phyloP scores from a whole-genome alignment of 805 yeast species.

The Torulaspora quercuum region DNA sequence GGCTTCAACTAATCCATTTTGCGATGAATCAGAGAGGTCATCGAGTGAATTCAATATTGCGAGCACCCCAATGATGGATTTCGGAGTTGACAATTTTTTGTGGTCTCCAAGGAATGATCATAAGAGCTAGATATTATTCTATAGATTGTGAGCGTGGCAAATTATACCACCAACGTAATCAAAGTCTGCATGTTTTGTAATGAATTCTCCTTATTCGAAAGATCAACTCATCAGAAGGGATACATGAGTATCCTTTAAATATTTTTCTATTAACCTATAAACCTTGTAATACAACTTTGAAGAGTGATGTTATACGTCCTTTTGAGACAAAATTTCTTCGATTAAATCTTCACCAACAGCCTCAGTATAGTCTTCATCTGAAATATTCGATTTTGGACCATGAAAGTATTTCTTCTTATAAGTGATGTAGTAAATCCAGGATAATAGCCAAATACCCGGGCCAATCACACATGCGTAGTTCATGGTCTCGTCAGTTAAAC shows the following conservation, averaged over 20 bases:
- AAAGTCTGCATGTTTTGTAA: no score
- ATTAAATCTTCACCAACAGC: slow-evolving; percentile 30
- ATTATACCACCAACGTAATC: no score
- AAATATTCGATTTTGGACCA: slow-evolving; percentile 50
- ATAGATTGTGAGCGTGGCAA: no score
- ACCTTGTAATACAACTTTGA: neutral
- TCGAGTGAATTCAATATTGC: slow-evolving; percentile 10
- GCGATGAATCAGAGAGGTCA: slow-evolving; percentile 8
- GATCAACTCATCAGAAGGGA: no score
- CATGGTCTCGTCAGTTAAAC: slow-evolving; percentile 48
- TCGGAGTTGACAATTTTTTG: slow-evolving; percentile 28
- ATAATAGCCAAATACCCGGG: slow-evolving; percentile 56
- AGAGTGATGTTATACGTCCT: neutral
- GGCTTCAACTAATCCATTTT: slow-evolving; percentile 9
- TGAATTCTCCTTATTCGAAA: no score
- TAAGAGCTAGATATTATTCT: neutral
- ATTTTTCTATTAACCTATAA: no score
- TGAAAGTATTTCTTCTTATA: slow-evolving; percentile 52
- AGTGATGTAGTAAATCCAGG: slow-evolving; percentile 49
- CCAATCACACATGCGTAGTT: slow-evolving; percentile 69
- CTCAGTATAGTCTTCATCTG: slow-evolving; percentile 30
- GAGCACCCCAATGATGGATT: slow-evolving; percentile 28
- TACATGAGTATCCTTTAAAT: no score
- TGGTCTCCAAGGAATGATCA: slow-evolving; percentile 29
- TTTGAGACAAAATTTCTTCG: slow-evolving; percentile 24